Conservation (phyloP, 345 rosid species). For the Bruguiera parviflora region DNA sequence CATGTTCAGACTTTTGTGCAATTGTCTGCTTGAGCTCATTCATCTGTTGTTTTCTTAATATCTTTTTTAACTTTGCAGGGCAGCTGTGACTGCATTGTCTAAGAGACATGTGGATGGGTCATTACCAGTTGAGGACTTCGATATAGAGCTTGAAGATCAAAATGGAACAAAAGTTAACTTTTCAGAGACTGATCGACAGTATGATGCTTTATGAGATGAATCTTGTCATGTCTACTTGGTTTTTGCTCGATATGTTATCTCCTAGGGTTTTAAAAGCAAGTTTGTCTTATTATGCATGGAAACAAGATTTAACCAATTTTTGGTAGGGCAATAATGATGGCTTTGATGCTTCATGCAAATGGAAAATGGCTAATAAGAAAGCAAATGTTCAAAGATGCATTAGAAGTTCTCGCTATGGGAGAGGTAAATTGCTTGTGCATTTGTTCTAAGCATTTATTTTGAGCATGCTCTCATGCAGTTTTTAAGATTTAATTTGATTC, state of each 20-base stretch:
- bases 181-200: slow-evolving; percentile 83
- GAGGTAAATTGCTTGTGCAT: slow-evolving; percentile 51
- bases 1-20: neutral
- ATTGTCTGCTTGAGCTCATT: neutral
- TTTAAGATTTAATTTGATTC: neutral
- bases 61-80: slow-evolving; percentile 44
- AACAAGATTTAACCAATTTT: slow-evolving; percentile 13
- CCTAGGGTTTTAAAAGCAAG: neutral
- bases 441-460: neutral
- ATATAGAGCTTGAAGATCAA: slow-evolving; percentile 86
- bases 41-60: neutral
- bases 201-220: slow-evolving; percentile 12
- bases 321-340: slow-evolving; percentile 85
- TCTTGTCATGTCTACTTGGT: neutral
- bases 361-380: slow-evolving; percentile 60
- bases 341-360: slow-evolving; percentile 82
- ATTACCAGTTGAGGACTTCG: slow-evolving; percentile 62
- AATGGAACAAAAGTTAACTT: slow-evolving; percentile 60
- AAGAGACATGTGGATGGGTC: slow-evolving; percentile 78
- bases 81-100: slow-evolving; percentile 71
- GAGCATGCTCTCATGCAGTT: neutral
- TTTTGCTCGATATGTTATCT: neutral
- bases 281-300: neutral
- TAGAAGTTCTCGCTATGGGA: slow-evolving; percentile 88
- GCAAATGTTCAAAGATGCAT: slow-evolving; percentile 65